phyloP scores from a whole-genome alignment of 352 stramenopile species.

The Elongisporangium undulatum region DNA sequence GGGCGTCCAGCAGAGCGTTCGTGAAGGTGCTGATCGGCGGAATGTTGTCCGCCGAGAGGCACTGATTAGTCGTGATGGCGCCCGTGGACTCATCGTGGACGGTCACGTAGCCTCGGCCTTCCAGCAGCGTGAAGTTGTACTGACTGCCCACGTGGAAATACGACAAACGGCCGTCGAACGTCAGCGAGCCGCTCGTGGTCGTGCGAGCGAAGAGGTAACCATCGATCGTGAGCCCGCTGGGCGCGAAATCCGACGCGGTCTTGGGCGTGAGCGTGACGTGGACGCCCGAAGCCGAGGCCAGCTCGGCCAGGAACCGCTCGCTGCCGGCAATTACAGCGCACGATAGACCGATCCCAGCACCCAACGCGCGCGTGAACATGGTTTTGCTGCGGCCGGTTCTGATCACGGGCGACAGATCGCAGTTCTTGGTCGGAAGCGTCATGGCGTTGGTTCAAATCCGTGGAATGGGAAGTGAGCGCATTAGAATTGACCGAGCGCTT shows the following conservation, averaged over 20 bases:
- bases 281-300: slow-evolving; percentile 4
- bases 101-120: slow-evolving; percentile 25
- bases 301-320: slow-evolving; percentile 2
- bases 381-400: background rate
- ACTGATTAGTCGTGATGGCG: slow-evolving; percentile 1
- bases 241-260: background rate
- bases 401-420: background rate
- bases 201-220: slow-evolving; percentile 10
- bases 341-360: background rate
- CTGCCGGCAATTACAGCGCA: slow-evolving; percentile 1
- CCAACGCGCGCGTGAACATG: background rate
- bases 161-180: slow-evolving; percentile 22
- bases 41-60: background rate
- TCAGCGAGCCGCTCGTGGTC: slow-evolving; percentile 5
- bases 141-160: slow-evolving; percentile 18
- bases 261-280: slow-evolving; percentile 12
- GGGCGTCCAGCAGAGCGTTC: slow-evolving; percentile 9
- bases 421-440: background rate
- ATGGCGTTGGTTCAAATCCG: background rate
- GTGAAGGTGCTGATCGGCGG: slow-evolving; percentile 16
- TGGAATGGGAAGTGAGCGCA: background rate
- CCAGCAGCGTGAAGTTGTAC: slow-evolving; percentile 28
- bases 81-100: slow-evolving; percentile 16
- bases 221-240: background rate
- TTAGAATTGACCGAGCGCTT: too few species aligned